phyloP scores from a whole-genome alignment of 1,284 basidiomycete genomes.

The Fomitopsis pinicola region DNA sequence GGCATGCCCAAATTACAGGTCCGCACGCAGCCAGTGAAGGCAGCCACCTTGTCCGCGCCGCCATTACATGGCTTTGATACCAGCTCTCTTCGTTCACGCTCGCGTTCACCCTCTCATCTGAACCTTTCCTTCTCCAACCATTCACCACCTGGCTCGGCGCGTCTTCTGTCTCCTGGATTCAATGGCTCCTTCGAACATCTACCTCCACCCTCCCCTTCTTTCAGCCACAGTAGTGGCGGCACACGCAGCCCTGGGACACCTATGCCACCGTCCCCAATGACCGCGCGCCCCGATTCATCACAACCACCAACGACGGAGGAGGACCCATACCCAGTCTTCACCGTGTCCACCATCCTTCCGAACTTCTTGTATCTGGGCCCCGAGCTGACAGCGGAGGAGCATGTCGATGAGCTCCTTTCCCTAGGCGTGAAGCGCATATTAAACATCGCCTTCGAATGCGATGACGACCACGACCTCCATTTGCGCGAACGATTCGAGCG shows the following conservation, averaged over 20 bases:
- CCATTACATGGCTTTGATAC: slow-evolving; percentile 33
- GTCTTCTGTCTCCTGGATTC: slow-evolving; percentile 24
- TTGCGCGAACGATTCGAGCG: slow-evolving; percentile 70
- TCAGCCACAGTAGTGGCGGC: slow-evolving; percentile 18
- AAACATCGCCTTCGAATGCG: slow-evolving; percentile 90
- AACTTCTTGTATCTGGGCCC: slow-evolving; percentile 90
- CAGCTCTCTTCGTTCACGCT: slow-evolving; percentile 32
- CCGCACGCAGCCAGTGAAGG: slow-evolving; percentile 50
- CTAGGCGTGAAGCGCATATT: slow-evolving; percentile 87
- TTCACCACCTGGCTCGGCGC: slow-evolving; percentile 48
- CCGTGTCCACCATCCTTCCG: slow-evolving; percentile 85
- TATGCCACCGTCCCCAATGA: slow-evolving; percentile 45
- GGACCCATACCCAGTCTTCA: slow-evolving; percentile 59
- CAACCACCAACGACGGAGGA: slow-evolving; percentile 52
- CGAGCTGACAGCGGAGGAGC: slow-evolving; percentile 70
- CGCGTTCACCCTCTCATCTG: slow-evolving; percentile 59
- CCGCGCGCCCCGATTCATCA: slow-evolving; percentile 52
- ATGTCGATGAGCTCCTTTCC: slow-evolving; percentile 68
- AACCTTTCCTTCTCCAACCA: slow-evolving; percentile 53
- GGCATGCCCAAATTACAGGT: slow-evolving; percentile 55
- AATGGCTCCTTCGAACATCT: slow-evolving; percentile 14
- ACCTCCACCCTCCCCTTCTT: slow-evolving; percentile 31
- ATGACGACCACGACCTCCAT: slow-evolving; percentile 73
- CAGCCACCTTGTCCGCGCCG: slow-evolving; percentile 54
- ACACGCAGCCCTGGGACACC: slow-evolving; percentile 28